These are phyloP conservation scores for Macrocystidia cucumis DNA, from an alignment of 1,284 basidiomycete genomes.

Conservation along the genomic window DNA sequence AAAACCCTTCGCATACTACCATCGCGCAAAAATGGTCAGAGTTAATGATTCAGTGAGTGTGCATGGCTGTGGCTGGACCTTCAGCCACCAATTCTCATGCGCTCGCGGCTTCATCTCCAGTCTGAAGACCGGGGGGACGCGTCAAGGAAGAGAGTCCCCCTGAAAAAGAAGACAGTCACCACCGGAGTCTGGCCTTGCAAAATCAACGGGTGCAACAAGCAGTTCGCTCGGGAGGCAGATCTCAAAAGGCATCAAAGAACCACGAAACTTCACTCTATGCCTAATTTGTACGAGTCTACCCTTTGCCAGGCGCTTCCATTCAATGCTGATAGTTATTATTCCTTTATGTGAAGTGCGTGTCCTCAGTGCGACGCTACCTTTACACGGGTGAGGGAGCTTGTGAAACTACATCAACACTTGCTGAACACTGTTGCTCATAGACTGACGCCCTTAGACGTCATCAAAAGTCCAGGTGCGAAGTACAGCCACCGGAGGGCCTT, in stretches of 20 bases:
- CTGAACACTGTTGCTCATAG: slow-evolving; percentile 20
- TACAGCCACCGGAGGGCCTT: not conserved
- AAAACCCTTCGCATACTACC: no score
- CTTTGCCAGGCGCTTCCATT: slow-evolving; percentile 8
- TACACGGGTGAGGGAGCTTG: slow-evolving; percentile 61
- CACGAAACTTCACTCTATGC: slow-evolving; percentile 62
- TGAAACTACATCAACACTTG: slow-evolving; percentile 7
- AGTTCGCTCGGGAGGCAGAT: slow-evolving; percentile 72
- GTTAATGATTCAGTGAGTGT: slow-evolving; percentile 15
- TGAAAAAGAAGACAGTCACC: slow-evolving; percentile 39
- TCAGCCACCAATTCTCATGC: slow-evolving; percentile 7
- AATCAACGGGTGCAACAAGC: slow-evolving; percentile 69
- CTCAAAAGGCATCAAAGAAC: slow-evolving; percentile 71
- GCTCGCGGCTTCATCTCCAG: slow-evolving; percentile 13
- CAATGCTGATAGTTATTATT: slow-evolving; percentile 6
- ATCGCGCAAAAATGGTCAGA: slow-evolving; percentile 10
- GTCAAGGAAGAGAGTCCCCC: slow-evolving; percentile 28
- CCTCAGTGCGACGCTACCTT: slow-evolving; percentile 73
- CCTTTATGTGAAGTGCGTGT: slow-evolving; percentile 40
- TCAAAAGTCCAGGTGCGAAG: slow-evolving; percentile 55
- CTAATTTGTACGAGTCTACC: slow-evolving; percentile 50
- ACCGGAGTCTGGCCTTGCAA: slow-evolving; percentile 66
- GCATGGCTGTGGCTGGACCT: no score
- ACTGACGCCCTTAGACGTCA: slow-evolving; percentile 55
- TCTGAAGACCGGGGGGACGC: slow-evolving; percentile 42